phyloP scores from a whole-genome alignment of 208 protist genomes.

The Kentomonas sorsogonicus region DNA sequence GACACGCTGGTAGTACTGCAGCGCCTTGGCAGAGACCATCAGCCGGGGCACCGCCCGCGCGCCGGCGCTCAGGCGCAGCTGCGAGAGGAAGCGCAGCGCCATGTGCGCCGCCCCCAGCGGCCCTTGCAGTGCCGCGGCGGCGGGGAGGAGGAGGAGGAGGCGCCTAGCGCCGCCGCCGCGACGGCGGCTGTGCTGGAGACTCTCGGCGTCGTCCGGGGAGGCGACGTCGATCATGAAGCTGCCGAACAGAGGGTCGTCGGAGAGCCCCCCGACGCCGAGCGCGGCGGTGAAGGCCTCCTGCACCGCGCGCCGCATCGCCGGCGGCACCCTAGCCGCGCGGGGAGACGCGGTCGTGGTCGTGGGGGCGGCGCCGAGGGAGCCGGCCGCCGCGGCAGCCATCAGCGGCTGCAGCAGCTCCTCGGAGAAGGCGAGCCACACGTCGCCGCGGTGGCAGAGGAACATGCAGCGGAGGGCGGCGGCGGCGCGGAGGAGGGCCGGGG shows the following conservation, averaged over 20 bases:
- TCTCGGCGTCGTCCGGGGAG: neutral
- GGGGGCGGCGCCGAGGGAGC: neutral
- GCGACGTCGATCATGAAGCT: too few relatives aligned
- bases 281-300: conserved; percentile 29
- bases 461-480: conserved; percentile 48
- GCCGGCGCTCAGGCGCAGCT: conserved; percentile 34
- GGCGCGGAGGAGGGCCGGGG: conserved; percentile 28
- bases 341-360: neutral
- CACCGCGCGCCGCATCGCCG: conserved; percentile 17
- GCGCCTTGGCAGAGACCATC: conserved; percentile 57
- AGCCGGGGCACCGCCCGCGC: conserved; percentile 47
- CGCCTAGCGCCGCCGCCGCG: neutral
- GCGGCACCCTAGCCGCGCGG: neutral
- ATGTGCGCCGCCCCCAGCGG: conserved; percentile 36
- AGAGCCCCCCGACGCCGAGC: conserved; percentile 26
- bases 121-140: neutral
- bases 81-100: conserved; percentile 37
- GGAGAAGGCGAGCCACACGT: conserved; percentile 80
- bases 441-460: conserved; percentile 80
- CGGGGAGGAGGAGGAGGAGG: too few relatives aligned
- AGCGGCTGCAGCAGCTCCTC: conserved; percentile 32
- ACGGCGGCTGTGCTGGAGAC: neutral
- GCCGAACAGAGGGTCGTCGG: conserved; percentile 6
- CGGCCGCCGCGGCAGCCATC: neutral
- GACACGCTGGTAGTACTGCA: conserved; percentile 73